phyloP scores from a whole-genome alignment of 139 green algal species.

The Chlorella ohadii region DNA sequence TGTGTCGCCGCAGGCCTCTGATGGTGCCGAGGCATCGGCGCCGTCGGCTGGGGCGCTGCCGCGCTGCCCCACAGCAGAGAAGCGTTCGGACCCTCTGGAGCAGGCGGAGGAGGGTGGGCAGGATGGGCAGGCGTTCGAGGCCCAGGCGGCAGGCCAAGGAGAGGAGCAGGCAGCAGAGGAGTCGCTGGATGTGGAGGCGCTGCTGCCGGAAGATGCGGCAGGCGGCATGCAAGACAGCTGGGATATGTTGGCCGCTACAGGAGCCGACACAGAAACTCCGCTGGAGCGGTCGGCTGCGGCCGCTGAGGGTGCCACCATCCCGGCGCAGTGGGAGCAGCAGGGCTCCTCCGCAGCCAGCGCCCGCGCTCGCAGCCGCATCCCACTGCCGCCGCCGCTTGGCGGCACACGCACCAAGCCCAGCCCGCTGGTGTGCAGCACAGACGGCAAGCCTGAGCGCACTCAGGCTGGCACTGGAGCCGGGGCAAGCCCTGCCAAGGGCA shows the following conservation, averaged over 20 bases:
- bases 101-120: neutral
- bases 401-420: neutral
- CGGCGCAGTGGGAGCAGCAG: neutral
- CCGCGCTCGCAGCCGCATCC: neutral
- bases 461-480: neutral
- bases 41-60: neutral
- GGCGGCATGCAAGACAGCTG: neutral
- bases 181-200: neutral
- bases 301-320: neutral
- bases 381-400: neutral
- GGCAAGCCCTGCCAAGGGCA: no score
- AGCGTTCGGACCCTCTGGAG: neutral
- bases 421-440: neutral
- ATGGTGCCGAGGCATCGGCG: neutral
- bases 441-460: neutral
- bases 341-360: neutral
- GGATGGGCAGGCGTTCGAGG: neutral
- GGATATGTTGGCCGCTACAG: neutral
- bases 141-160: neutral
- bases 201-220: neutral
- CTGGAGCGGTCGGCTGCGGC: neutral
- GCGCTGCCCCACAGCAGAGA: neutral
- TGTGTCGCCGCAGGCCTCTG: constrained; percentile 10
- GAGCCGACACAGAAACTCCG: neutral
- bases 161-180: neutral